Evolutionary conservation across 768 basidiomycete genomes (phyloP).

Genomic region (Russula brevipes): DNA sequence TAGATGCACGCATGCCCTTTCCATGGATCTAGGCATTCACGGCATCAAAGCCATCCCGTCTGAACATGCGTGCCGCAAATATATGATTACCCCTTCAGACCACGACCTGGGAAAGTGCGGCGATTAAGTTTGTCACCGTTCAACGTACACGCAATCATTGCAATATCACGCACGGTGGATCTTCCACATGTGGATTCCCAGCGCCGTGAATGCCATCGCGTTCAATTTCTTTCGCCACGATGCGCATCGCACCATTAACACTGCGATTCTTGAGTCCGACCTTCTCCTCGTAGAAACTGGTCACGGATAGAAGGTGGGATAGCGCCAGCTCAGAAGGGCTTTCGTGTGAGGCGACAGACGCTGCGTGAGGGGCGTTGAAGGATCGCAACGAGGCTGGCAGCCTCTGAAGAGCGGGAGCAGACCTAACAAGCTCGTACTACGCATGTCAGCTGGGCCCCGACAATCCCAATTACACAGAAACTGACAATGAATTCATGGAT

Average conservation of each 20-base stretch:
- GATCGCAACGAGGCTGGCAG: constrained; percentile 41
- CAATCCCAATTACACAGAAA: constrained; percentile 9
- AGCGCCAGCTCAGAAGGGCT: constrained; percentile 37
- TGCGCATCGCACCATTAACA: constrained; percentile 52
- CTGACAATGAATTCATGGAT: constrained; percentile 61
- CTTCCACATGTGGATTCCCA: constrained; percentile 33
- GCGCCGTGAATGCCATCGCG: constrained; percentile 49
- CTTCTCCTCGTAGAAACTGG: constrained; percentile 52
- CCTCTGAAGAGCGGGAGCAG: constrained; percentile 43
- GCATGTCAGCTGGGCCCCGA: background rate
- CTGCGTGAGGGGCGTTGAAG: constrained; percentile 27
- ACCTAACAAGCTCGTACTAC: constrained; percentile 65
- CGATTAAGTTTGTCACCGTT: background rate
- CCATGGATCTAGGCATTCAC: background rate
- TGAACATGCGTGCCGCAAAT: constrained; percentile 21
- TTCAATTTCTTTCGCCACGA: constrained; percentile 58
- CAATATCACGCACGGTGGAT: constrained; percentile 43
- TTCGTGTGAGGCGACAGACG: constrained; percentile 31
- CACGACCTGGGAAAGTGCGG: constrained; percentile 4
- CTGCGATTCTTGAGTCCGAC: constrained; percentile 42
- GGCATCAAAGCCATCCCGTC: constrained; percentile 27
- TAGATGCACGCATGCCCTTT: background rate
- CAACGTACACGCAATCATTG: background rate
- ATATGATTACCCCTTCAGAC: constrained; percentile 19
- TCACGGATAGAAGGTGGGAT: constrained; percentile 39